Percentiles rank a stretch among this genome's conserved stretches.
phyloP scores from a whole-genome alignment of 495 filamentous ascomycete genomes.

The Amphirosellinia nigrospora region DNA sequence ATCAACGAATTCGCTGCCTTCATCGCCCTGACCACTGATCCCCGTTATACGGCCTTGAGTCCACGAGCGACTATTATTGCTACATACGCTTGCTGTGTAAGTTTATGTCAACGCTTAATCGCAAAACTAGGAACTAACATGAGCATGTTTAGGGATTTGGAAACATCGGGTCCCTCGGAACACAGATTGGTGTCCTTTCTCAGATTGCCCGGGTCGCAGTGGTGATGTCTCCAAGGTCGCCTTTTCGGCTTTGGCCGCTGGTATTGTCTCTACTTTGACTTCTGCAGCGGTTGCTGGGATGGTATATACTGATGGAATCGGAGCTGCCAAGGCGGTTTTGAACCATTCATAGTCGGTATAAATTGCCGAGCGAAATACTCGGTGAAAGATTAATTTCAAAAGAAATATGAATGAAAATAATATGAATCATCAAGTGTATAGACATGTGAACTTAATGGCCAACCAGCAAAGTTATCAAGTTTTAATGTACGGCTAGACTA shows the following conservation, averaged over 20 bases:
- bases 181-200: slow-evolving; percentile 83
- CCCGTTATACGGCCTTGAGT: slow-evolving; percentile 60
- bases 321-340: slow-evolving; percentile 3
- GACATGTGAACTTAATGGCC: not conserved
- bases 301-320: slow-evolving; percentile 43
- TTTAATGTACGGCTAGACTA: not conserved
- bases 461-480: not conserved
- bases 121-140: slow-evolving; percentile 35
- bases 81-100: slow-evolving; percentile 69
- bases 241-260: slow-evolving; percentile 76
- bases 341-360: not conserved
- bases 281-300: slow-evolving; percentile 81
- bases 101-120: slow-evolving; percentile 23
- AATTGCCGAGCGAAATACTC: not conserved
- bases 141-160: slow-evolving; percentile 63
- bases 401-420: not conserved
- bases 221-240: slow-evolving; percentile 80
- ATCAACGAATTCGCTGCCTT: slow-evolving; percentile 76
- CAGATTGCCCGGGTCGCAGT: slow-evolving; percentile 77
- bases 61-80: slow-evolving; percentile 74
- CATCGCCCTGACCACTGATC: slow-evolving; percentile 53
- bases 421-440: not conserved
- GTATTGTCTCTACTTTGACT: slow-evolving; percentile 79
- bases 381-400: not conserved
- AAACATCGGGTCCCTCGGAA: slow-evolving; percentile 82